Base-by-base conservation (phyloP, 495 filamentous ascomycete genomes). In the Barbatosphaeria neglecta region DNA sequence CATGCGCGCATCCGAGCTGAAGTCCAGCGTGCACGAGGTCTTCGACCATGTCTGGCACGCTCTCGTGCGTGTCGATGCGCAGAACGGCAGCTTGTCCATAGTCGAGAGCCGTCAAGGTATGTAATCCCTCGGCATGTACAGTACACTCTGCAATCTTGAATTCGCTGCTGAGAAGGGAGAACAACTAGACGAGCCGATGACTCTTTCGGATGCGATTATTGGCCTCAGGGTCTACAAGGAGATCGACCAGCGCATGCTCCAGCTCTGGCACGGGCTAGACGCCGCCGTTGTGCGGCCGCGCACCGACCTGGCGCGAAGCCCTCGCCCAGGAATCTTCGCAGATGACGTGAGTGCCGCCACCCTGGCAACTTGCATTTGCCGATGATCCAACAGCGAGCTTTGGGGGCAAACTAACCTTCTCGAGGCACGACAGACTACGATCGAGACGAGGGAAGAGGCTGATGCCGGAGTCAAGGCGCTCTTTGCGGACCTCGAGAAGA, bases 401-500 rank as follows among this genome's bases (percentile, higher is more conserved):
- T 16, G 31, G 1, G 9, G 11, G 5, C 13, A n/a, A n/a, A 35
- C 33, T 10, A 9, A 23, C 15, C 4, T 13, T 3, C 13, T 49
- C 49, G 38, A 68, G 53, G 67, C 56, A 48, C 13, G 5, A 17
- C 39, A 71, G 66, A 60, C 56, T 15, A 47, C 45, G 6, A 41
- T 74, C 7, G 47, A 50, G 37, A 22, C 68, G 9, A 47, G 52
- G 5, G 64, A 65, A 15, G 51, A 57, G 18, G 23, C 60, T 22
- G 70, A 71, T 23, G 57, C 52, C 39, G 65, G 63, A 1, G 62
- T 68, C 20, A 55, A 72, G 35, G 58, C 65, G 8, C 59, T 83
- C 23, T 75, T 86, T 45, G 48, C 59, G 13, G 81, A 88, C 55
- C 62, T 93, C 1, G 68, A 70, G 25, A 55, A 60, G 6, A 71